Evolutionary conservation across 2,329 filamentous ascomycete genomes (phyloP).

Genomic region (Trichophyton rubrum): DNA sequence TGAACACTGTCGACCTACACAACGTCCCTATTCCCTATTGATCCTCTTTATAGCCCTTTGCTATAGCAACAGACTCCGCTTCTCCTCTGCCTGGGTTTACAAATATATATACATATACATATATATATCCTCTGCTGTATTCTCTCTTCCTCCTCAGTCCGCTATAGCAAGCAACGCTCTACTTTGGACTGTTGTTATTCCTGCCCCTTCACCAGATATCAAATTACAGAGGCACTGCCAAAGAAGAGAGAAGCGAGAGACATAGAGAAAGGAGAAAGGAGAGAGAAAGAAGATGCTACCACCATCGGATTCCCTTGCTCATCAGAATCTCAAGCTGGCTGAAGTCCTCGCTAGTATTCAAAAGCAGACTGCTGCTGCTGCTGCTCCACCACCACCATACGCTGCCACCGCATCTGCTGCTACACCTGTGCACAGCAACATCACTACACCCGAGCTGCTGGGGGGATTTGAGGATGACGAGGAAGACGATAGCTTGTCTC

Average conservation of each 20-base stretch:
- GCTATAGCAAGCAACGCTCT: not conserved
- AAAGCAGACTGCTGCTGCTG: conserved; percentile 10
- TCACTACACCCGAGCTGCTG: not conserved
- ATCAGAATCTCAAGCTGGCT: conserved; percentile 20
- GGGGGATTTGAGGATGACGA: conserved; percentile 11
- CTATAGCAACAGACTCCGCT: not conserved
- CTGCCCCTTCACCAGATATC: not conserved
- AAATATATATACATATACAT: not conserved
- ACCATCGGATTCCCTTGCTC: conserved; percentile 20
- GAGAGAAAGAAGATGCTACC: conserved; percentile 17
- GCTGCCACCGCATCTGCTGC: conserved; percentile 6
- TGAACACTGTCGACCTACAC: too few relatives aligned
- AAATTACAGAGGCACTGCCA: not conserved
- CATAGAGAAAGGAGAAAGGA: not conserved
- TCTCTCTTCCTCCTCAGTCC: not conserved
- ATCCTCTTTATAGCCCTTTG: not conserved
- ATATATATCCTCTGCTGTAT: not conserved
- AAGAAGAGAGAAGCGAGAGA: not conserved
- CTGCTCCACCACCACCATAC: conserved; percentile 19
- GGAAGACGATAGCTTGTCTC: conserved; percentile 12
- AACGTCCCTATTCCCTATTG: not conserved
- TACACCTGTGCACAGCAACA: not conserved
- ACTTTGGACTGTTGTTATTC: too few relatives aligned
- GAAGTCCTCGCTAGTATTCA: conserved; percentile 16
- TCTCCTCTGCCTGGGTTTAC: not conserved